Evolutionary conservation across 805 yeast species (phyloP).

Genomic region (Jamesozyma rosinii): DNA sequence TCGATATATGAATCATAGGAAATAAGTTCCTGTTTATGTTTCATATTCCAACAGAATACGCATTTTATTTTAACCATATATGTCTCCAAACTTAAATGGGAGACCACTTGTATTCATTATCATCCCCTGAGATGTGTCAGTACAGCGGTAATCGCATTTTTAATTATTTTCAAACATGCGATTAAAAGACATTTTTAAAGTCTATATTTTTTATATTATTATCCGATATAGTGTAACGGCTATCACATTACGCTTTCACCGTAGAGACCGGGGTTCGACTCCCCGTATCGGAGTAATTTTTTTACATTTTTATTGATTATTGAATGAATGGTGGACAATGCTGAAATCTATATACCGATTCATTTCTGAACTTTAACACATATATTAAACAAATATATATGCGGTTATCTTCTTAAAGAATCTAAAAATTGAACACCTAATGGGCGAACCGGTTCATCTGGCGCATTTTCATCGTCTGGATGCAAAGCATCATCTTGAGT

Average conservation of each 20-base stretch:
- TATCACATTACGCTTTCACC: slow-evolving; percentile 13
- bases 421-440: slow-evolving; percentile 52
- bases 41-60: too few relatives aligned
- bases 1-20: too few relatives aligned
- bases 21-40: too few relatives aligned
- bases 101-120: too few relatives aligned
- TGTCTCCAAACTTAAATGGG: too few relatives aligned
- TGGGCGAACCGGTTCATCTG: slow-evolving; percentile 54
- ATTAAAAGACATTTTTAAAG: too few relatives aligned
- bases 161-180: too few relatives aligned
- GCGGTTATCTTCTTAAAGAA: slow-evolving; percentile 40
- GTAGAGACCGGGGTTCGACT: slow-evolving; percentile 10
- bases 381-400: neutral
- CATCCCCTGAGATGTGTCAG: too few relatives aligned
- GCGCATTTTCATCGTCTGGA: slow-evolving; percentile 31
- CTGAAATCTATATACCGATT: neutral
- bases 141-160: too few relatives aligned
- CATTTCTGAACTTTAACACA: too few relatives aligned
- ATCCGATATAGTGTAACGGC: slow-evolving; percentile 14
- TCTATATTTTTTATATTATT: too few relatives aligned
- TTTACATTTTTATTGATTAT: neutral
- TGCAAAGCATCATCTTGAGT: neutral
- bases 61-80: too few relatives aligned
- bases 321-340: neutral
- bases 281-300: slow-evolving; percentile 8